Conservation (phyloP, 305 asterid genomes). For the Fraxinus sp. region DNA sequence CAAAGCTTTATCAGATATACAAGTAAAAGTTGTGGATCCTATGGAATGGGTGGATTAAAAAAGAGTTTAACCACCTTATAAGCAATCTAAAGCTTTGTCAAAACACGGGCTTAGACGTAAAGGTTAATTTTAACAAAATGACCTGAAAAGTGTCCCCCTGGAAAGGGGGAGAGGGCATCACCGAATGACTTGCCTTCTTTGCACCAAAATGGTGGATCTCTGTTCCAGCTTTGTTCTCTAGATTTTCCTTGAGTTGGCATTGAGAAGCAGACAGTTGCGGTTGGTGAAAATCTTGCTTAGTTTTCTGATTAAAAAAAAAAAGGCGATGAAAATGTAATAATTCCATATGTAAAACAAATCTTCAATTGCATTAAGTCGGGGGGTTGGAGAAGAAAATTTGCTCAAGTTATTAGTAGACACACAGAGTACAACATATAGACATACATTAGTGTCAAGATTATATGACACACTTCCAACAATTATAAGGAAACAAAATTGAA, state of each 20-base stretch:
- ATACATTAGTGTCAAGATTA: not conserved
- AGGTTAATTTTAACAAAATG: not conserved
- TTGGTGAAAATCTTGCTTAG: constrained; percentile 40
- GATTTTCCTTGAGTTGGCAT: constrained; percentile 47
- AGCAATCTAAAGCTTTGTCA: not conserved
- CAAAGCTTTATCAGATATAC: not conserved
- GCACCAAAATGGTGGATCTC: constrained; percentile 54
- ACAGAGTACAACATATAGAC: not conserved
- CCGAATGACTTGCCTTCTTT: constrained; percentile 41
- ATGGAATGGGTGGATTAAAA: not conserved
- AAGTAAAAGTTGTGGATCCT: not conserved
- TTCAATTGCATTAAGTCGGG: not conserved
- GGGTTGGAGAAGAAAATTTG: not conserved
- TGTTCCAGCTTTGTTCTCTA: constrained; percentile 52
- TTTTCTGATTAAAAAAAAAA: constrained; percentile 35
- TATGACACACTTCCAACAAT: not conserved
- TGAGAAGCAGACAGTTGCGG: constrained; percentile 44
- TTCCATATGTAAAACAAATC: not conserved
- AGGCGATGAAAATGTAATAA: not conserved
- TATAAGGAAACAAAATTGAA: not conserved
- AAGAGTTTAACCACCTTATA: not conserved
- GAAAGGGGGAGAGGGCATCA: constrained; percentile 8
- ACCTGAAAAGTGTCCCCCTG: not conserved
- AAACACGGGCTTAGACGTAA: not conserved
- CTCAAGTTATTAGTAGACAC: not conserved